Conservation (phyloP, 768 basidiomycete species). For the Russula ochroleuca region DNA sequence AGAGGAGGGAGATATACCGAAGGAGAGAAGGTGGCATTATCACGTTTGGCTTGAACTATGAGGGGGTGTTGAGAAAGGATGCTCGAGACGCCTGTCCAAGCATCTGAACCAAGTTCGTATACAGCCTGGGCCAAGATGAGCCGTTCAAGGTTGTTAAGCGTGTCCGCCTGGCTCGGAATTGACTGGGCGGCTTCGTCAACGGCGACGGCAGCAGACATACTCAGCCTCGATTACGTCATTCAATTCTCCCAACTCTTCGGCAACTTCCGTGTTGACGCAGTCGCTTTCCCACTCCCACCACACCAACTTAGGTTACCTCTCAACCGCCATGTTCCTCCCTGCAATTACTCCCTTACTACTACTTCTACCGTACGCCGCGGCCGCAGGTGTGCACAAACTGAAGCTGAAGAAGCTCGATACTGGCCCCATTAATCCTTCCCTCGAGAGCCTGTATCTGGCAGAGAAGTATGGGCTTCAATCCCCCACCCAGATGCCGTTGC, state of each 20-base stretch:
- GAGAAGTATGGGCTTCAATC: constrained; percentile 81
- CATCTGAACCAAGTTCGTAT: constrained; percentile 69
- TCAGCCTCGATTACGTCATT: constrained; percentile 13
- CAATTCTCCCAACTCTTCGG: not conserved
- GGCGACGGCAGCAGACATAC: not conserved
- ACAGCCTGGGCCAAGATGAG: constrained; percentile 84
- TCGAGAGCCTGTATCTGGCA: constrained; percentile 83
- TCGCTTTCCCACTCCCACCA: not conserved
- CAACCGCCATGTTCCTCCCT: constrained; percentile 42
- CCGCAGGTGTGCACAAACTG: constrained; percentile 69
- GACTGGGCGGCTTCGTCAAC: not conserved
- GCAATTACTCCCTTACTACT: constrained; percentile 40
- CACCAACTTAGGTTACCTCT: constrained; percentile 10
- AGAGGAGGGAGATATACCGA: constrained; percentile 43
- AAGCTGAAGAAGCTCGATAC: constrained; percentile 83
- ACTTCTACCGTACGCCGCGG: constrained; percentile 46
- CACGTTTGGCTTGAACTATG: constrained; percentile 42
- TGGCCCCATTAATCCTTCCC: constrained; percentile 53
- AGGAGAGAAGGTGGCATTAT: constrained; percentile 62
- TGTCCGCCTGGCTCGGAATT: not conserved
- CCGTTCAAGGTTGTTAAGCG: constrained; percentile 50
- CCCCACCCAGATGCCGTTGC: constrained; percentile 52
- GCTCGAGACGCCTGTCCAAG: constrained; percentile 64
- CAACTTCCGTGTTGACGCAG: constrained; percentile 3
- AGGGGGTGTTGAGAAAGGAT: constrained; percentile 69